These are phyloP conservation scores for Calonectria hawksworthii DNA, from an alignment of 2,329 filamentous ascomycete species.

Conservation along the genomic window DNA sequence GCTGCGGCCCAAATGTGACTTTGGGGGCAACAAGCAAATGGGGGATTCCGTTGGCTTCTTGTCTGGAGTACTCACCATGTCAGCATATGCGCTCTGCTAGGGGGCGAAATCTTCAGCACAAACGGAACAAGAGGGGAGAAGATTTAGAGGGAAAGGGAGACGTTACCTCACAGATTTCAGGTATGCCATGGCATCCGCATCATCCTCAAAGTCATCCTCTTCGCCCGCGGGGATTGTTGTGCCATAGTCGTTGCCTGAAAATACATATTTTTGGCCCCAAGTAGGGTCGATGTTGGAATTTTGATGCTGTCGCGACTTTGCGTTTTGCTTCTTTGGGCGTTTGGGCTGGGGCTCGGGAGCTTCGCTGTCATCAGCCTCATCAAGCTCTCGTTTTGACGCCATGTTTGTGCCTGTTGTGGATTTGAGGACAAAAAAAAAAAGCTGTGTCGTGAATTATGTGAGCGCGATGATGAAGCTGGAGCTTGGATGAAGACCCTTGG, in stretches of 20 bases:
- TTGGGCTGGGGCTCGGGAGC: slow-evolving; percentile 44
- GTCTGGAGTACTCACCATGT: slow-evolving; percentile 71
- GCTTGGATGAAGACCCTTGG: slow-evolving; percentile 24
- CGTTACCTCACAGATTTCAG: slow-evolving; percentile 78
- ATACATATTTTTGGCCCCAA: slow-evolving; percentile 80
- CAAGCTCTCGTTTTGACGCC: slow-evolving; percentile 53
- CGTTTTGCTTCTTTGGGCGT: slow-evolving; percentile 46
- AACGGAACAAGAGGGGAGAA: slow-evolving; percentile 21
- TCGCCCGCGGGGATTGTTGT: slow-evolving; percentile 63
- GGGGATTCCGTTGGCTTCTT: slow-evolving; percentile 82
- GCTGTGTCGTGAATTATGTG: not conserved
- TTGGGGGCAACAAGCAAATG: slow-evolving; percentile 77
- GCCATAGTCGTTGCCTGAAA: slow-evolving; percentile 72
- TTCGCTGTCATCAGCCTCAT: slow-evolving; percentile 49
- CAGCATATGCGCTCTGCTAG: slow-evolving; percentile 53
- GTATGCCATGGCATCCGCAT: slow-evolving; percentile 78
- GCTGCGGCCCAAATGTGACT: slow-evolving; percentile 65
- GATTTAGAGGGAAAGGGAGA: not conserved
- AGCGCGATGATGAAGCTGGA: slow-evolving; percentile 15
- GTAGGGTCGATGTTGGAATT: slow-evolving; percentile 70
- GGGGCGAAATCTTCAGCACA: slow-evolving; percentile 46
- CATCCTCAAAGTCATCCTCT: slow-evolving; percentile 77
- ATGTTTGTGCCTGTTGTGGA: slow-evolving; percentile 38
- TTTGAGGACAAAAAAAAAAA: not conserved
- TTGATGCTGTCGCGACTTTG: slow-evolving; percentile 56